These are phyloP conservation scores for Cercophora scortea DNA, from an alignment of 495 filamentous ascomycete genomes.

Conservation along the genomic window DNA sequence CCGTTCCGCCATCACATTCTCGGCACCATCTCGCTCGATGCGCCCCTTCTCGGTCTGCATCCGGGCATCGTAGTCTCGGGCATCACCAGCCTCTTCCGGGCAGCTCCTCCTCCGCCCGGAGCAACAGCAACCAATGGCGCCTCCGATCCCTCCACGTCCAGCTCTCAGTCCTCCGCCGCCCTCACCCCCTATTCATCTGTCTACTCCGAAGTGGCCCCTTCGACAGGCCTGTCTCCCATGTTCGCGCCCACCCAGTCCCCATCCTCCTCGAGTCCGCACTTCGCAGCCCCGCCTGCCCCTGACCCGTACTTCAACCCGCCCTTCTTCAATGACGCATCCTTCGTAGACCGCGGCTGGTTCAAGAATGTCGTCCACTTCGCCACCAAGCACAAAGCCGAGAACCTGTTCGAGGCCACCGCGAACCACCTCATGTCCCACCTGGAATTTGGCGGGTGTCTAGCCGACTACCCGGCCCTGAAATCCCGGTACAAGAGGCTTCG, in stretches of 20 bases:
- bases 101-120: constrained; percentile 35
- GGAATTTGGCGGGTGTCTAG: constrained; percentile 74
- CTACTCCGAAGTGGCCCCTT: constrained; percentile 23
- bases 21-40: constrained; percentile 78
- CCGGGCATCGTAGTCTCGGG: constrained; percentile 78
- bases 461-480: constrained; percentile 64
- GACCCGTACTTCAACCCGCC: constrained; percentile 67
- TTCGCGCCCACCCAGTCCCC: too few species aligned
- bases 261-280: too few species aligned
- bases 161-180: neutral
- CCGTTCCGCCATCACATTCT: constrained; percentile 69
- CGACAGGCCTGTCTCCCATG: constrained; percentile 13
- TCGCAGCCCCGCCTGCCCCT: neutral
- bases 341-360: constrained; percentile 57
- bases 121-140: constrained; percentile 6
- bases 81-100: constrained; percentile 66
- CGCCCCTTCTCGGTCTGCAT: constrained; percentile 82
- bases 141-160: neutral
- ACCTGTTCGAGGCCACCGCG: constrained; percentile 59
- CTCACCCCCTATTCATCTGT: constrained; percentile 28
- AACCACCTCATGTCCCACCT: constrained; percentile 70
- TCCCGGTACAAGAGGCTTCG: constrained; percentile 60
- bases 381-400: constrained; percentile 62
- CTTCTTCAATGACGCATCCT: constrained; percentile 63
- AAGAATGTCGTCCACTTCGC: constrained; percentile 67